phyloP scores from a whole-genome alignment of 2,329 filamentous ascomycete genomes.

The Neophaeococcomyces mojaviensis region DNA sequence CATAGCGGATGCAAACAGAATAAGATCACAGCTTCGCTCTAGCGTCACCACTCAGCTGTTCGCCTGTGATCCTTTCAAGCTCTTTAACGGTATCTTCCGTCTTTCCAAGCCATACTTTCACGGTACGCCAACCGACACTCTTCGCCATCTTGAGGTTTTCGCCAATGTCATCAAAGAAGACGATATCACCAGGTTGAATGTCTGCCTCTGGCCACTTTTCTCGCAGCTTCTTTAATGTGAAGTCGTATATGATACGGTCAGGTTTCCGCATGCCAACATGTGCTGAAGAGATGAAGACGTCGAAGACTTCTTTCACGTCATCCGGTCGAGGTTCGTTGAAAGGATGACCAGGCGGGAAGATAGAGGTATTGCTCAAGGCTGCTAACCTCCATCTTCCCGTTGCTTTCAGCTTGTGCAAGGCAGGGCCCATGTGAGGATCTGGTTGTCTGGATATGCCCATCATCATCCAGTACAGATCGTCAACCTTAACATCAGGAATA shows the following conservation, averaged over 20 bases:
- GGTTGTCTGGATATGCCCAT: slow-evolving; percentile 64
- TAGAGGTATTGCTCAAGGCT: slow-evolving; percentile 82
- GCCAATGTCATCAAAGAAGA: slow-evolving; percentile 92
- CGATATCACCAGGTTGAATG: slow-evolving; percentile 58
- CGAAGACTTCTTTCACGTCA: slow-evolving; percentile 62
- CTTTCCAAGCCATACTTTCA: slow-evolving; percentile 75
- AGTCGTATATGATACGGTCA: slow-evolving; percentile 69
- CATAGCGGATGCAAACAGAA: not conserved
- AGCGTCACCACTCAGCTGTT: not conserved
- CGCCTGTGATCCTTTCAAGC: slow-evolving; percentile 66
- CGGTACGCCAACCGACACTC: slow-evolving; percentile 66
- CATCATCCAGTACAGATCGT: slow-evolving; percentile 83
- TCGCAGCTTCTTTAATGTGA: slow-evolving; percentile 61
- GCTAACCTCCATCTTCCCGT: slow-evolving; percentile 64
- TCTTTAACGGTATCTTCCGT: slow-evolving; percentile 74
- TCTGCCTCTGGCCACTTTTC: slow-evolving; percentile 49
- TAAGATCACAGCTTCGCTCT: slow-evolving; percentile 1
- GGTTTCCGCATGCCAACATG: slow-evolving; percentile 86
- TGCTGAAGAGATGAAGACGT: slow-evolving; percentile 80
- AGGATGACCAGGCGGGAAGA: slow-evolving; percentile 68
- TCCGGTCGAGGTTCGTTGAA: slow-evolving; percentile 50
- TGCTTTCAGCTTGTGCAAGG: slow-evolving; percentile 60
- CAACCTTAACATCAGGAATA: slow-evolving; percentile 66
- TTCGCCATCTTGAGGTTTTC: slow-evolving; percentile 79
- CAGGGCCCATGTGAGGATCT: slow-evolving; percentile 85